Base-by-base conservation (phyloP, 805 yeast species). In the Zygosaccharomyces gambellarensis region DNA sequence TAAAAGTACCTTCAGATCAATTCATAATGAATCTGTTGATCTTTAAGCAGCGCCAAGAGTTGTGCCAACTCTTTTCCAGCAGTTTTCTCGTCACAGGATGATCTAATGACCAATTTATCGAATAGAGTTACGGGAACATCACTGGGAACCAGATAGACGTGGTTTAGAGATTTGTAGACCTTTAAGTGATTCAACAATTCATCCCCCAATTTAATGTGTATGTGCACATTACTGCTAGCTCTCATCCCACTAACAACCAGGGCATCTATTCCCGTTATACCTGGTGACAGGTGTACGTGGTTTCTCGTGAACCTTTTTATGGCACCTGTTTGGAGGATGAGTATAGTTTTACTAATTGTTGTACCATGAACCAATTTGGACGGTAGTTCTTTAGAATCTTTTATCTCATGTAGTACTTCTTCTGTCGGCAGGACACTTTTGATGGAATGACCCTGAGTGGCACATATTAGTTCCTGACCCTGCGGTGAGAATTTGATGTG, bases 361-460 rank as follows among this genome's bases (percentile, higher is more conserved):
- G 98, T 92, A 3, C 98, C 98, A 65, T 94, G 99, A 17, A 88
- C 81, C 2, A 89, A 75, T 1, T 65, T 62, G 0, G 54, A 36
- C 0, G 87, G 94, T 42, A 80, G 71, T 3, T 76, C 72, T 0
- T 65, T 70, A 1, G 39, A 44, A 17, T 63, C 52, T n/a, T 60
- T 59, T 40, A 81, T 59, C 32, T 62, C 71, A 42, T 46, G 62
- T 27, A 80, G 65, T 27, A 75, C 73, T 12, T 76, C 74, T 19
- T 71, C 75, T 27, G 72, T 71, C 1, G 68, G 66, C 6, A 44
- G 43, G 0, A 82, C 71, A 0, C 58, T 50, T 30, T 65, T 62
- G 4, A 92, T 69, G 0, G 95, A 82, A 65, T 94, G 99, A 3
- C 99, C 99, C 67, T 94, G 99, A 46, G 84, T 83, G 3, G 99